Base-by-base conservation (phyloP, 257 asterid species). In the Solanum tarapatanum region DNA sequence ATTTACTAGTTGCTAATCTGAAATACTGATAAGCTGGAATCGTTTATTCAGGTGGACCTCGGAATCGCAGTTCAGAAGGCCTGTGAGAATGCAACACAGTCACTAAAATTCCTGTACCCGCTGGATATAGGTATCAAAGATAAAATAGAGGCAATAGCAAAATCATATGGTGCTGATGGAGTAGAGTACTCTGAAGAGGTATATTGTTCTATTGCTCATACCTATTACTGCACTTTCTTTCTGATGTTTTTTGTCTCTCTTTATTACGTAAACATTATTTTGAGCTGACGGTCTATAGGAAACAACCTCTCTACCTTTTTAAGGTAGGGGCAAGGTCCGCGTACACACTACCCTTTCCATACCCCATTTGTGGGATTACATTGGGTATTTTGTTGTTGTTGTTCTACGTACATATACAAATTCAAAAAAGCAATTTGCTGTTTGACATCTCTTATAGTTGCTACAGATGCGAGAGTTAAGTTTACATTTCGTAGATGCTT, bases 141-240 rank as follows among this genome's bases (percentile, higher is more conserved):
- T 90, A 97, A 97, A 91, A 97, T 97, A 83, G 98, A 92, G 90
- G 97, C 98, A 86, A 97, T 97, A 89, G 99, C 98, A 9, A 95
- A 92, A 89, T 97, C 99, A 80, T 97, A 97, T 86, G 99, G 99
- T 87, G 99, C 99, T 86, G 92, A 93, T 37, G 98, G 99, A 2
- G 97, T 97, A 51, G 99, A 97, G 91, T 97, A 95, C 90, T 96
- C 98, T 1, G 99, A 97, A 86, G 95, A 97, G 98, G 99, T 97
- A 90, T 41, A 5, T 39, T 41, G 19, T 87, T 58, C 87, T 75
- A 86, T 32, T 48, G 7, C 41, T 36, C 36, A 8, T 14, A 60
- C 64, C 58, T 35, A 30, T 48, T 19, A 68, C 69, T 8, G 75
- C n/a, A 17, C 24, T 8, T 36, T n/a, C 21, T 37, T 82, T 69